Base-by-base conservation (phyloP, 768 basidiomycete species). In the Inosperma sp. region DNA sequence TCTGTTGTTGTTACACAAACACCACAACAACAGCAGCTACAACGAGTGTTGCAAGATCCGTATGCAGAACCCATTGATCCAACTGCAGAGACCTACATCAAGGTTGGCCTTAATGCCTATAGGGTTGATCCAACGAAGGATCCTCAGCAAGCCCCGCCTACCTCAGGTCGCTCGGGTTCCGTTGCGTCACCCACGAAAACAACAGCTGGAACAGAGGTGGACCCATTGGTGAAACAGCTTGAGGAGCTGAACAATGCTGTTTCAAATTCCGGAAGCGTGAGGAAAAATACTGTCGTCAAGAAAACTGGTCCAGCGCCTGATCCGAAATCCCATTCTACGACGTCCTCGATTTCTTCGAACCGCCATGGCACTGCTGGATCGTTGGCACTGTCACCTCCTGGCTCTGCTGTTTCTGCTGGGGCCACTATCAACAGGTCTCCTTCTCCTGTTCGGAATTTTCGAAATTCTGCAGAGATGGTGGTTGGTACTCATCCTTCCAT, bases 401-500 rank as follows among this genome's bases (percentile, higher is more conserved):
- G 41, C 5, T 46, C 60, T 36, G 43, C 55, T 33, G 46, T 62
- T 19, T 47, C 55, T 23, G 54, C 57, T 9, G 53, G 48, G 9
- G 48, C 61, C 0, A 62, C 73, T 62, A 17, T 61, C 44, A 60
- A 61, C 17, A 56, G 62, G 26, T 62, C 67, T 10, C 64, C 68
- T 4, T 66, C 72, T 14, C 68, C 69, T 10, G 54, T 60, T 30
- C 74, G 80, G 21, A 87, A 92, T 65, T 92, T 88, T 59, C 77
- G 83, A 43, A 80, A 81, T 48, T 84, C 83, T 16, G 91, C 88
- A 0, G 83, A 93, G 51, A 56, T 82, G 33, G 77, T 93, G 25
- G 87, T 93, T n/a, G 91, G 90, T 14, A 65, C 74, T 0, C 86
- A 87, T 56, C 92, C 91, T 0, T 72, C 78, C 14, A 56, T 45